These are phyloP conservation scores for Penicillium sp. DNA, from an alignment of 2,329 filamentous ascomycete genomes.

Conservation along the genomic window DNA sequence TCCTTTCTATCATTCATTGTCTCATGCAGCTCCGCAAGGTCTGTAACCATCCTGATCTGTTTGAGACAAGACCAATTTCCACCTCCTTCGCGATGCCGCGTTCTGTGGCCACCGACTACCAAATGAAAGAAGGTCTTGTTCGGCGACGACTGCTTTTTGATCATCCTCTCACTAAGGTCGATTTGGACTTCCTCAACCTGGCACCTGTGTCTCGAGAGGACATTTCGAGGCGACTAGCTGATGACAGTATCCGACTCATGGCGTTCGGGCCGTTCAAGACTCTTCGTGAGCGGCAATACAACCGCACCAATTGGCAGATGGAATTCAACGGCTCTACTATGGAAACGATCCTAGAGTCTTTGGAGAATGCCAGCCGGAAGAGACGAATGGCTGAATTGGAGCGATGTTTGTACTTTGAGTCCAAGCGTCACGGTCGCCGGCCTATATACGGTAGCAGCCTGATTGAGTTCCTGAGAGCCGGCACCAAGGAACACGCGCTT, in stretches of 20 bases:
- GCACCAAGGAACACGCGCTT: slow-evolving; percentile 59
- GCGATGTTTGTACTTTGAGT: slow-evolving; percentile 77
- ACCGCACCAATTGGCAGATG: slow-evolving; percentile 54
- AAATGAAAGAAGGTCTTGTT: slow-evolving; percentile 69
- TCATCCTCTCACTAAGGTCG: slow-evolving; percentile 64
- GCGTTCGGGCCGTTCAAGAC: slow-evolving; percentile 69
- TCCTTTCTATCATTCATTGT: slow-evolving; percentile 97
- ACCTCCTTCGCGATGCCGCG: slow-evolving; percentile 91
- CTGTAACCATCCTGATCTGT: slow-evolving; percentile 96
- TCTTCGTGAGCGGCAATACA: slow-evolving; percentile 69
- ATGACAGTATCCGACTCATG: slow-evolving; percentile 64
- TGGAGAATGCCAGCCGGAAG: slow-evolving; percentile 71
- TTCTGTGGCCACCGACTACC: slow-evolving; percentile 74
- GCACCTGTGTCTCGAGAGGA: slow-evolving; percentile 70
- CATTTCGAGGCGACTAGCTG: slow-evolving; percentile 55
- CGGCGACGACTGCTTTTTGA: slow-evolving; percentile 64
- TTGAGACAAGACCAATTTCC: slow-evolving; percentile 93
- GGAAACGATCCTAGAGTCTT: slow-evolving; percentile 67
- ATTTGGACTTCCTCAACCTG: slow-evolving; percentile 76
- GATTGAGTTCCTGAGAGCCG: slow-evolving; percentile 71
- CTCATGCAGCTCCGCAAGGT: slow-evolving; percentile 97
- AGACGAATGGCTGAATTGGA: slow-evolving; percentile 75
- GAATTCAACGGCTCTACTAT: slow-evolving; percentile 67
- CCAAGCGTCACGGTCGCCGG: slow-evolving; percentile 73
- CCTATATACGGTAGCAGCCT: slow-evolving; percentile 80